A percentile compares a stretch with the other conserved stretches of the same genome.
These are phyloP conservation scores for Byssochlamys sp. DNA, from an alignment of 2,329 filamentous ascomycete genomes.

Conservation along the genomic window DNA sequence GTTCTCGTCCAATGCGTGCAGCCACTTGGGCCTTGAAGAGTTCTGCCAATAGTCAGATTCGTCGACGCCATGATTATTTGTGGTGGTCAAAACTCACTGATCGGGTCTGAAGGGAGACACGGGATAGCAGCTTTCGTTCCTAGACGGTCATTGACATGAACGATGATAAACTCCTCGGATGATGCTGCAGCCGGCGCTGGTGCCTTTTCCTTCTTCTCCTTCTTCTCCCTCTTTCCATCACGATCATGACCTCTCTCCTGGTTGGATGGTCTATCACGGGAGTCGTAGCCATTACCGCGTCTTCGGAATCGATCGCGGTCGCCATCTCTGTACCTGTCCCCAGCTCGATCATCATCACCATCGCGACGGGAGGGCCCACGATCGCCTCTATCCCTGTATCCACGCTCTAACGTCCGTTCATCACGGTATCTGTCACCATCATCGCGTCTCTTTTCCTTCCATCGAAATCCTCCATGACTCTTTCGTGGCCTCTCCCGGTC, in stretches of 20 bases:
- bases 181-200: slow-evolving; percentile 27
- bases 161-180: slow-evolving; percentile 78
- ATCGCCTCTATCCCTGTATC: slow-evolving; percentile 37
- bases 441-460: slow-evolving; percentile 42
- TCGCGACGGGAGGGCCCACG: slow-evolving; percentile 30
- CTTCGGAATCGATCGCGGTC: slow-evolving; percentile 14
- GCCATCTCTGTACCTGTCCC: slow-evolving; percentile 14
- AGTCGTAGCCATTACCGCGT: slow-evolving; percentile 10
- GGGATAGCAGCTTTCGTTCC: slow-evolving; percentile 93
- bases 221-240: slow-evolving; percentile 27
- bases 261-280: not conserved
- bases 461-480: slow-evolving; percentile 37
- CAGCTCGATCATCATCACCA: slow-evolving; percentile 22
- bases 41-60: slow-evolving; percentile 27
- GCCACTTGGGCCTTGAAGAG: slow-evolving; percentile 88
- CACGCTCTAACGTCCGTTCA: slow-evolving; percentile 43
- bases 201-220: slow-evolving; percentile 24
- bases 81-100: slow-evolving; percentile 39
- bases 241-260: slow-evolving; percentile 16
- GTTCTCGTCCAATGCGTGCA: slow-evolving; percentile 74
- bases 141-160: slow-evolving; percentile 87
- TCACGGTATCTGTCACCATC: slow-evolving; percentile 44
- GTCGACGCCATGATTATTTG: not conserved
- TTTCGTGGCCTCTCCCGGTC: slow-evolving; percentile 31
- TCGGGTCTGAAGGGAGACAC: slow-evolving; percentile 72